A percentile compares a stretch with the other conserved stretches of the same genome.
Conservation (phyloP, 148 eudicot genomes). For the Fagopyrum tataricum region DNA sequence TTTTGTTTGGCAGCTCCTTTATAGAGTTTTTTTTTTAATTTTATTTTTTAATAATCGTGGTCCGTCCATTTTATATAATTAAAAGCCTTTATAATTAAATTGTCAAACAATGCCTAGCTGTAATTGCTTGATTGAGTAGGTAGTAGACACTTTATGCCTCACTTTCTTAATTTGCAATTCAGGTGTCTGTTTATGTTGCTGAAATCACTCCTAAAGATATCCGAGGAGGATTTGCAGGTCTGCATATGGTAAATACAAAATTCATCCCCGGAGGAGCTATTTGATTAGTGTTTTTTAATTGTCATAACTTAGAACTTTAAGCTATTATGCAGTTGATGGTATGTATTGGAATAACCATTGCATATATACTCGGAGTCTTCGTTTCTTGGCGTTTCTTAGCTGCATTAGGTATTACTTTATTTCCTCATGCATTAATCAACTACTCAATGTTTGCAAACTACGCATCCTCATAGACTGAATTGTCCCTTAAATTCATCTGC, state of each 20-base stretch:
- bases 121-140: too few relatives aligned
- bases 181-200: slow-evolving; percentile 23
- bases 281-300: too few relatives aligned
- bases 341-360: slow-evolving; percentile 16
- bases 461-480: not conserved
- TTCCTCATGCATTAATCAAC: not conserved
- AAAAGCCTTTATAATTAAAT: too few relatives aligned
- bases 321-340: slow-evolving; percentile 19
- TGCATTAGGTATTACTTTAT: slow-evolving; percentile 20
- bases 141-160: not conserved
- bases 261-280: not conserved
- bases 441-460: not conserved
- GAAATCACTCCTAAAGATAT: slow-evolving; percentile 29
- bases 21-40: too few relatives aligned
- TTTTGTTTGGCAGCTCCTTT: too few relatives aligned
- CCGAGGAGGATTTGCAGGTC: slow-evolving; percentile 20
- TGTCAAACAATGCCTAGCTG: too few relatives aligned
- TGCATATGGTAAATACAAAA: slow-evolving; percentile 19
- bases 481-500: not conserved
- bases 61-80: too few relatives aligned
- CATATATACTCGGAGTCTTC: slow-evolving; percentile 24
- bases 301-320: too few relatives aligned
- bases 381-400: slow-evolving; percentile 32
- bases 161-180: not conserved
- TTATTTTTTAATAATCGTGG: too few relatives aligned